Conservation (phyloP, 805 yeast genomes). For the Vanderwaltozyma yarrowii region DNA sequence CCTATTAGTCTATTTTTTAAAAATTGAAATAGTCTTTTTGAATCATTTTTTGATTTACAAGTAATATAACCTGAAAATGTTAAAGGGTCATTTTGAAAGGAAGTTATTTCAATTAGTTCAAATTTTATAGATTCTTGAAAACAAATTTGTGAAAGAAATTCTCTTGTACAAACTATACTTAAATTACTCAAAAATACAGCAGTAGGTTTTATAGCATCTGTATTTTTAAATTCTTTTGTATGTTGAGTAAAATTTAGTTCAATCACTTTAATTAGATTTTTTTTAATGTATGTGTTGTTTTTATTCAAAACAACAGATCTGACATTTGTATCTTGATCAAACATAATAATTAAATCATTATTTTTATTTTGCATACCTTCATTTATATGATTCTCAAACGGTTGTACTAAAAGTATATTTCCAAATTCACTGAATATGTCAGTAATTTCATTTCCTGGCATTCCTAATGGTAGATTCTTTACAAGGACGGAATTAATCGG, state of each 20-base stretch:
- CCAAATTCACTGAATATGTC: too few relatives aligned
- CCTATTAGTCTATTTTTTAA: constrained; percentile 22
- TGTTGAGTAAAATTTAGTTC: background rate
- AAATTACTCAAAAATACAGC: constrained; percentile 18
- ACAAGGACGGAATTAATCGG: too few relatives aligned
- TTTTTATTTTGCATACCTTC: too few relatives aligned
- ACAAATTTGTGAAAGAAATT: constrained; percentile 20
- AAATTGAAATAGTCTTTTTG: constrained; percentile 12
- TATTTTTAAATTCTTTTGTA: background rate
- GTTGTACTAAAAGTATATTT: too few relatives aligned
- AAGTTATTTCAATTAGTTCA: constrained; percentile 10
- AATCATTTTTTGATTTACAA: constrained; percentile 15
- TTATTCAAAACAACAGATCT: background rate
- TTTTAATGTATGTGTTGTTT: background rate
- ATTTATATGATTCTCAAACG: too few relatives aligned
- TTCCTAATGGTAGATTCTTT: too few relatives aligned
- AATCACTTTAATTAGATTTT: background rate
- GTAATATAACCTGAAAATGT: constrained; percentile 20
- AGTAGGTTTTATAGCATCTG: background rate
- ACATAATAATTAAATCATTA: too few relatives aligned
- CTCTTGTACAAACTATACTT: constrained; percentile 21
- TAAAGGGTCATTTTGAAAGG: constrained; percentile 10
- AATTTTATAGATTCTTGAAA: constrained; percentile 17
- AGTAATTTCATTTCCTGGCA: too few relatives aligned
- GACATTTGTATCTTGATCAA: background rate